Evolutionary conservation across 208 protist species (phyloP), one percentile per base, ranked within the genome.

Genomic region (Trypanosoma caninum): DNA sequence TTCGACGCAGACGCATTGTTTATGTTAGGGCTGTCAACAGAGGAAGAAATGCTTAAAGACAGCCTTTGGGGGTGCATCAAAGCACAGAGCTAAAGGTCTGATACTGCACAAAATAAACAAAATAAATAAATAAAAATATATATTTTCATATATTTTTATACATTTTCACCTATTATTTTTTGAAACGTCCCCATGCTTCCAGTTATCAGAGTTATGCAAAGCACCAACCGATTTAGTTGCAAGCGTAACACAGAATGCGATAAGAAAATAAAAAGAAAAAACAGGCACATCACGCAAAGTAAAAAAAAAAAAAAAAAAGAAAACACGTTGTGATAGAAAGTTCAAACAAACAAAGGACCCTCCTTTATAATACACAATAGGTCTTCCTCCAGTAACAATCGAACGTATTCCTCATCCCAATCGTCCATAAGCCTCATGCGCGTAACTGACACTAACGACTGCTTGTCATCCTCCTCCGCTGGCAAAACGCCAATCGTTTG

Each of bases 361-460:
- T 45, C 57, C 14, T 65, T 52, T 22, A 16, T 2, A 23, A 54
- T 28, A 35, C 60, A 68, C 0, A 65, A 54, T 48, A 87, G 64
- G 40, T 87, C 80, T 16, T 57, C 52, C 45, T 77, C 71, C 7
- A 87, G 11, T 2, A 82, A 41, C 20, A 62, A 46, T 6, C 53
- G 44, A 42, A 77, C 53, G 37, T 73, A 84, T 34, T 28, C 59
- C 40, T 74, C 55, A 46, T 80, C 69, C 59, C 70, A 71, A 6
- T 56, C 65, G 28, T 71, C 69, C 28, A 69, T 58, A n/a, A 60
- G 51, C 3, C 52, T 63, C 48, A n/a, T 48, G 46, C 30, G 44
- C 52, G 42, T 7, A 47, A 22, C 22, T 31, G 42, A 33, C 7
- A 25, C 38, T 23, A 25, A 22, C 13, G 14, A 18, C 54, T 34